A percentile compares a stretch with the other conserved stretches of the same genome.
These are phyloP conservation scores for Patellaria atrata DNA, from an alignment of 495 filamentous ascomycete species.

Conservation along the genomic window DNA sequence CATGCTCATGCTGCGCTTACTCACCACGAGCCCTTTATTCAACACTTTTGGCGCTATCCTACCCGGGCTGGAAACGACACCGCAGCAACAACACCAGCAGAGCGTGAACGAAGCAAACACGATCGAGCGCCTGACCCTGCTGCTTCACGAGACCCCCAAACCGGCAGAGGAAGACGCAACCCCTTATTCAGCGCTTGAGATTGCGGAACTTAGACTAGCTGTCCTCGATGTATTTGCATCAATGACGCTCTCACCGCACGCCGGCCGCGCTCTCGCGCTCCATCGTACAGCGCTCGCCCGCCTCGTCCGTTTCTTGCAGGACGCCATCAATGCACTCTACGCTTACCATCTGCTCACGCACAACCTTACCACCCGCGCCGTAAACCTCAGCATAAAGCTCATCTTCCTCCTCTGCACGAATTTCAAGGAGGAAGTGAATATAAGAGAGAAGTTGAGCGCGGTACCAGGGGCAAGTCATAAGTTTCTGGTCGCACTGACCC, in stretches of 20 bases:
- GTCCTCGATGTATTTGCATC: slow-evolving; percentile 41
- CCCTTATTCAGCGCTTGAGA: slow-evolving; percentile 19
- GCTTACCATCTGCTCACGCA: slow-evolving; percentile 23
- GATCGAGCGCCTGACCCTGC: slow-evolving; percentile 43
- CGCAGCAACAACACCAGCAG: slow-evolving; percentile 35
- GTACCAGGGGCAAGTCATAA: slow-evolving; percentile 50
- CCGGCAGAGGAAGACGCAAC: slow-evolving; percentile 27
- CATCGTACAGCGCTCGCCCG: slow-evolving; percentile 43
- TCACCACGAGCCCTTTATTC: slow-evolving; percentile 43
- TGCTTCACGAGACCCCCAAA: slow-evolving; percentile 43
- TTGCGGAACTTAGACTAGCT: slow-evolving; percentile 41
- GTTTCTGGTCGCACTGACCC: slow-evolving; percentile 47
- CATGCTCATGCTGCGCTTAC: slow-evolving; percentile 39
- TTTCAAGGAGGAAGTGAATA: slow-evolving; percentile 35
- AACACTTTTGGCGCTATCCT: slow-evolving; percentile 46
- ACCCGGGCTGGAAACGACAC: neutral
- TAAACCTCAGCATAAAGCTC: slow-evolving; percentile 49
- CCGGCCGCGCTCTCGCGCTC: slow-evolving; percentile 36
- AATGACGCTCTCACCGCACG: slow-evolving; percentile 35
- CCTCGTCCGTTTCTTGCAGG: slow-evolving; percentile 47
- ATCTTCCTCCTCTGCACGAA: slow-evolving; percentile 43
- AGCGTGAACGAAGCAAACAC: slow-evolving; percentile 41
- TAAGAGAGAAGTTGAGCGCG: slow-evolving; percentile 41
- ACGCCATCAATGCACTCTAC: slow-evolving; percentile 48
- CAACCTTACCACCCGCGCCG: slow-evolving; percentile 28